These are phyloP conservation scores for Talaromyces wortmannii DNA, from an alignment of 495 filamentous ascomycete species.

Conservation along the genomic window DNA sequence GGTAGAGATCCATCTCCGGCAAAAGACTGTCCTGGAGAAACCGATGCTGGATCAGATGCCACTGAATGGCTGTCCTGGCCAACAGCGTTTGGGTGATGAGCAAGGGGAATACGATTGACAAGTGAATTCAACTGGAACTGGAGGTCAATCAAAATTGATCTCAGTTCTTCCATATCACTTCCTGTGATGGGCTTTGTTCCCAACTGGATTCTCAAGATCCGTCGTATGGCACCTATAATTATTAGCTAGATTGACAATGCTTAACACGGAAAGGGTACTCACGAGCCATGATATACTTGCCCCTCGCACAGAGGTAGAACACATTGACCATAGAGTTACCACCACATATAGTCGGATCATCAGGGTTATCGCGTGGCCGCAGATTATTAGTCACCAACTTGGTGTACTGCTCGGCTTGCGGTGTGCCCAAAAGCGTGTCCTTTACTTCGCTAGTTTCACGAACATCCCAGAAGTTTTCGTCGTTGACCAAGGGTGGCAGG, in stretches of 20 bases:
- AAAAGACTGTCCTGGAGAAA: constrained; percentile 19
- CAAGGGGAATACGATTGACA: constrained; percentile 28
- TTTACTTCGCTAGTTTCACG: constrained; percentile 38
- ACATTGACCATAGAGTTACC: constrained; percentile 42
- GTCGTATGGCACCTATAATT: constrained; percentile 30
- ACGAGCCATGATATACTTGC: constrained; percentile 44
- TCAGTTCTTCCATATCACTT: constrained; percentile 37
- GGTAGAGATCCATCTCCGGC: constrained; percentile 25
- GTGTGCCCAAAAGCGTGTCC: constrained; percentile 33
- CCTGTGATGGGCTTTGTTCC: constrained; percentile 37
- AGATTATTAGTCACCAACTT: constrained; percentile 21
- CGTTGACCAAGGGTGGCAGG: constrained; percentile 33
- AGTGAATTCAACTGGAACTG: constrained; percentile 38
- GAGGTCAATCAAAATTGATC: constrained; percentile 36
- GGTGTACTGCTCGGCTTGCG: constrained; percentile 31
- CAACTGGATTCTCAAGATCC: constrained; percentile 37
- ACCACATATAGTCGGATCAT: constrained; percentile 36
- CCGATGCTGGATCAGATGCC: constrained; percentile 16
- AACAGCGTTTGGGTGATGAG: constrained; percentile 9
- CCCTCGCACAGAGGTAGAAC: constrained; percentile 36
- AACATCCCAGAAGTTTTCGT: constrained; percentile 43
- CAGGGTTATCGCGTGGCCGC: constrained; percentile 32
- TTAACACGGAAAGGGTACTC: constrained; percentile 7
- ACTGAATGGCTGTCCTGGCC: constrained; percentile 5
- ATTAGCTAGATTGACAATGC: constrained; percentile 7